phyloP scores from a whole-genome alignment of 2,329 filamentous ascomycete species.

The Xylariales sp. region DNA sequence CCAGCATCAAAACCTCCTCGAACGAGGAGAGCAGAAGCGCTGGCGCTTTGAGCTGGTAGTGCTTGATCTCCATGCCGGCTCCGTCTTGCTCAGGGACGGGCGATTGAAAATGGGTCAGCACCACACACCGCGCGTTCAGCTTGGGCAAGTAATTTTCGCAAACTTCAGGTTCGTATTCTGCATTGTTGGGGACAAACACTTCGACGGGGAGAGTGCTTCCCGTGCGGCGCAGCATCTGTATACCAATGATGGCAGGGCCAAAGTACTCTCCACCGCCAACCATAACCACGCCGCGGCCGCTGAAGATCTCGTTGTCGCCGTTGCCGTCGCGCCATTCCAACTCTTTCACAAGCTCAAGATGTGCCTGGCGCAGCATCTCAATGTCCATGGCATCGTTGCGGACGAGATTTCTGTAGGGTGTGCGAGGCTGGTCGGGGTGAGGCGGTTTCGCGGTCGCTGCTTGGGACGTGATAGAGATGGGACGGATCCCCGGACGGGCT shows the following conservation, averaged over 20 bases:
- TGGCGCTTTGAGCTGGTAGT: constrained; percentile 43
- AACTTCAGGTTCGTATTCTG: constrained; percentile 30
- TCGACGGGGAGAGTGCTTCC: constrained; percentile 33
- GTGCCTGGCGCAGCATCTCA: not conserved
- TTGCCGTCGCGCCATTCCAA: not conserved
- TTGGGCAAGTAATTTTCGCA: constrained; percentile 30
- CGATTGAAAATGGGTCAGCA: constrained; percentile 36
- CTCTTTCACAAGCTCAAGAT: constrained; percentile 1
- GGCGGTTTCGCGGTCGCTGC: constrained; percentile 2
- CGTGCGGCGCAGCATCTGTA: constrained; percentile 34
- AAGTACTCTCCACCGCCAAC: constrained; percentile 21
- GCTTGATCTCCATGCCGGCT: constrained; percentile 21
- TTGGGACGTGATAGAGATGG: not conserved
- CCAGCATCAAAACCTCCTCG: constrained; percentile 15
- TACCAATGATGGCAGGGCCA: constrained; percentile 30
- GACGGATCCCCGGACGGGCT: not conserved
- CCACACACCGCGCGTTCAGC: constrained; percentile 32
- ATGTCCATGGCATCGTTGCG: not conserved
- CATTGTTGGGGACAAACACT: constrained; percentile 30
- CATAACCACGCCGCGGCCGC: constrained; percentile 9
- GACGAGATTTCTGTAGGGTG: constrained; percentile 4
- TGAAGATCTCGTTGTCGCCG: constrained; percentile 1
- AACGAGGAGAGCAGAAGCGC: constrained; percentile 46
- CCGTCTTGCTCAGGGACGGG: constrained; percentile 21
- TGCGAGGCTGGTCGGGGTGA: not conserved